These are phyloP conservation scores for Diplotaxis tenuifolia DNA, from an alignment of 345 rosid genomes.

Conservation along the genomic window DNA sequence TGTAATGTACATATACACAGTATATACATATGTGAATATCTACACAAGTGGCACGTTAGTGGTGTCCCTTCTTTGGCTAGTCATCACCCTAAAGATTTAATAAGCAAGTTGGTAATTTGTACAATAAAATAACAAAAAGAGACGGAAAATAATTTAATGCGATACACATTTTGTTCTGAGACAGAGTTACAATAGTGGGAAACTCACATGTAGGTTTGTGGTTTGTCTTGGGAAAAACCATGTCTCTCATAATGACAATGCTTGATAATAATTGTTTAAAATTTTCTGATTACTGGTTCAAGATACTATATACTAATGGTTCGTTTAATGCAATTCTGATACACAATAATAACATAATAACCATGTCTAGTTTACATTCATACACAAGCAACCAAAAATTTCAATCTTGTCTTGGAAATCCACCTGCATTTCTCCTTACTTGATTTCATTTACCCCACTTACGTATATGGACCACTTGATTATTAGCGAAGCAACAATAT, in stretches of 20 bases:
- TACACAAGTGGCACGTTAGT: constrained; percentile 37
- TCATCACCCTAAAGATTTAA: constrained; percentile 28
- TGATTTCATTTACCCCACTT: constrained; percentile 17
- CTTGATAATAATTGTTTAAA: constrained; percentile 2
- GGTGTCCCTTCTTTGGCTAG: constrained; percentile 42
- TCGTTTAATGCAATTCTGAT: constrained; percentile 22
- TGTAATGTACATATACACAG: not conserved
- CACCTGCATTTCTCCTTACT: constrained; percentile 22
- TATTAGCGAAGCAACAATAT: constrained; percentile 14
- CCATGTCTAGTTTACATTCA: constrained; percentile 33
- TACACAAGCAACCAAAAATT: constrained; percentile 38
- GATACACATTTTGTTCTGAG: constrained; percentile 17
- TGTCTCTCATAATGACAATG: constrained; percentile 37
- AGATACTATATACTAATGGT: constrained; percentile 1
- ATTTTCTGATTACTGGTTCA: not conserved
- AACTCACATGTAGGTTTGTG: constrained; percentile 43
- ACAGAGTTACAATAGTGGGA: constrained; percentile 32
- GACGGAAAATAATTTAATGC: constrained; percentile 22
- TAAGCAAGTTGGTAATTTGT: constrained; percentile 34
- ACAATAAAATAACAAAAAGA: constrained; percentile 24
- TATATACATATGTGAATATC: constrained; percentile 4
- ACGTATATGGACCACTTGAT: constrained; percentile 25
- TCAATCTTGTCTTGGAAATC: constrained; percentile 31
- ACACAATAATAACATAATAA: constrained; percentile 29
- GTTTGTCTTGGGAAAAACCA: constrained; percentile 41